Base-by-base conservation (phyloP, 371 early-diverging fungal species). In the Phascolomyces articulosus region DNA sequence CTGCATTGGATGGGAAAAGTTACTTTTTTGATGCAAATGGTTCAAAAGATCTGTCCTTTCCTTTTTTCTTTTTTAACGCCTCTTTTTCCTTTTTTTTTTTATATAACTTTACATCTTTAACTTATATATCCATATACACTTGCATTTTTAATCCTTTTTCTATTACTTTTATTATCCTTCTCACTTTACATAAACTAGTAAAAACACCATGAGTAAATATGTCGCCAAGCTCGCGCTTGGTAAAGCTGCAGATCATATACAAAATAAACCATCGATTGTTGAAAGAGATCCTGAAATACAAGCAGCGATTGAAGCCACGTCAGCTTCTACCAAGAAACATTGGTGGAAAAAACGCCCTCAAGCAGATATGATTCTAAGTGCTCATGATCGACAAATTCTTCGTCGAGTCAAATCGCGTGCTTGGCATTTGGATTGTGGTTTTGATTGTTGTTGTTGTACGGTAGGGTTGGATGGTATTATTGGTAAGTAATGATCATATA, bases 401-500 rank as follows among this genome's bases (percentile, higher is more conserved):
- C 74, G 69, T 18, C 55, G 40, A 54, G 80, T 84, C 29, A 82
- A 80, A 48, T 40, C 55, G 6, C 70, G 77, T 28, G 82, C 82
- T 7, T 64, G 69, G 56, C 69, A 71, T 58, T 67, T 80, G 4
- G 84, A 82, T 58, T 60, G 64, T 58, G 83, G 80, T 2, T 61
- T 74, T 34, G 59, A 70, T 15, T 80, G 78, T 49, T 82, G 85
- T 40, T 77, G 85, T 55, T 73, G 66, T 47, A 71, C 62, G n/a
- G 58, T 85, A 21, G 84, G 85, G 0, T 62, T 85, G n/a, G 85
- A 85, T 64, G 75, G 75, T 21, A 31, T 85, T 13, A 47, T 85
- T 26, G 85, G 85, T 79, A 73, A 69, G 57, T 40, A n/a, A n/a
- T n/a, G n/a, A n/a, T n/a, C n/a, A n/a, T n/a, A n/a, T n/a, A n/a